Percentiles rank a stretch among this genome's conserved stretches.
These are phyloP conservation scores for Cucumis sativus DNA, from an alignment of 306 rosid species.

Conservation along the genomic window Cucumber_9930_V3 NC_026660.2:26293501-26294000, in stretches of 20 bases:
- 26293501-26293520: no score
- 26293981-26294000: background rate
- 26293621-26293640: background rate
- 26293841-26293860: background rate
- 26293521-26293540: background rate
- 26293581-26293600: background rate
- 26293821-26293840: no score
- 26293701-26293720: background rate
- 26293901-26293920: slow-evolving; percentile 10
- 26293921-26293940: background rate
- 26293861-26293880: slow-evolving; percentile 7
- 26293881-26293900: slow-evolving; percentile 9
- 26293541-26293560: background rate
- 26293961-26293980: background rate
- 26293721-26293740: background rate
- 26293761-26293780: background rate
- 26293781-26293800: background rate
- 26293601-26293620: no score
- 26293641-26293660: background rate
- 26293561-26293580: background rate
- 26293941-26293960: background rate
- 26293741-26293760: background rate
- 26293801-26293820: no score
- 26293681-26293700: background rate
- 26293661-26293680: background rate